A percentile compares a stretch with the other conserved stretches of the same genome.
These are phyloP conservation scores for Cunninghamia lanceolata DNA, from an alignment of 75 land plant genomes.

Conservation along the genomic window DNA sequence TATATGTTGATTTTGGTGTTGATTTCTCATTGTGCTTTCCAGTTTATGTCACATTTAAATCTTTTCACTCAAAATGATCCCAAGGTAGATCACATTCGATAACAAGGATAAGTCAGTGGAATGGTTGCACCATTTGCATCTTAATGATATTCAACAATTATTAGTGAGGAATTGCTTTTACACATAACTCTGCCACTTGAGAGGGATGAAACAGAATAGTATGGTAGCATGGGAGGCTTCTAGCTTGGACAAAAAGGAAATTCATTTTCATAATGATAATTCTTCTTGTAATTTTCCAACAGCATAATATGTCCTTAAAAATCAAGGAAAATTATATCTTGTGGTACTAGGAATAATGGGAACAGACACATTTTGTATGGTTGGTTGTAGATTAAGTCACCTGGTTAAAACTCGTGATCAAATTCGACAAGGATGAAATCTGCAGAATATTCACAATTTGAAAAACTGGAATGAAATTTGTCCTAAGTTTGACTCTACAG, in stretches of 20 bases:
- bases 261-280: neutral
- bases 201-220: neutral
- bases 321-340: too few relatives aligned
- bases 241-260: neutral
- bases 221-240: neutral
- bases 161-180: neutral
- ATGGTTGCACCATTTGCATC: neutral
- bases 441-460: too few relatives aligned
- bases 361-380: too few relatives aligned
- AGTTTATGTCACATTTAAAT: neutral
- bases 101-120: neutral
- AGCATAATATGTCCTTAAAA: too few relatives aligned
- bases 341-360: too few relatives aligned
- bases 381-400: too few relatives aligned
- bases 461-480: too few relatives aligned
- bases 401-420: too few relatives aligned
- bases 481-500: too few relatives aligned
- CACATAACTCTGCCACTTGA: neutral
- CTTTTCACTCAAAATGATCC: neutral
- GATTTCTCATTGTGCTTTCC: neutral
- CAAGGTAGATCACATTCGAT: neutral
- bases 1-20: neutral
- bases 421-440: too few relatives aligned
- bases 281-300: neutral
- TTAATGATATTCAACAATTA: neutral